Evolutionary conservation across 1,284 basidiomycete species (phyloP), one percentile per base, ranked within the genome.

Genomic region (Microbotryum saponariae): DNA sequence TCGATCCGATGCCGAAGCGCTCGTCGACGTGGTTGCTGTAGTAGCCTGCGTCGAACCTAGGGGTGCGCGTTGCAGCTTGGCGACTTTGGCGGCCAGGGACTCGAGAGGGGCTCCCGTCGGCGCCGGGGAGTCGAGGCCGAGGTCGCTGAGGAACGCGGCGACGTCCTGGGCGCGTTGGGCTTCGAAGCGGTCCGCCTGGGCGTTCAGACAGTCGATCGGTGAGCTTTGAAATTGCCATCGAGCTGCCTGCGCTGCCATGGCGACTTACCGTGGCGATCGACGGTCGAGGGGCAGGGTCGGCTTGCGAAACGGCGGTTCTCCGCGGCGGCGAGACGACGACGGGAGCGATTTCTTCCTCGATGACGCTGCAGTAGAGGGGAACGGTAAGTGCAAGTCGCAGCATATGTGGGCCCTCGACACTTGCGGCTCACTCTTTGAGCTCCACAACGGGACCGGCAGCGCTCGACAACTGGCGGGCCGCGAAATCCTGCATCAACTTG

Each of bases 111-210:
- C 44, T 8, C 27, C 29, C 12, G 44, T n/a, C 4, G 46, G 33
- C 8, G 31, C 51, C 3, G 63, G 63, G 10, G 63, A 59, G 21
- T 64, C 63, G 54, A 64, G 56, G 2, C 57, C 60, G 51, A 64
- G 54, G 6, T 62, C 60, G 16, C 54, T 52, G 42, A 64, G 57
- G 50, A 64, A 64, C 8, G 48, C 45, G 9, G 60, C 51, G 21
- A 64, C 60, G 23, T 42, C 27, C n/a, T 27, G 20, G 2, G 56
- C 46, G 12, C 56, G 56, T n/a, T 57, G 49, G 20, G 56, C 48
- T 51, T 57, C 56, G 8, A 50, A 20, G 7, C 21, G 12, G 31
- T 25, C 51, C 31, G 21, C 29, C 48, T 23, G 23, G 6, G 7
- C 12, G 23, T 7, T 50, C 16, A 50, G 23, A 14, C 14, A 50